Base-by-base conservation (phyloP, 2,329 filamentous ascomycete genomes). In the Pseudogymnoascus sp. region DNA sequence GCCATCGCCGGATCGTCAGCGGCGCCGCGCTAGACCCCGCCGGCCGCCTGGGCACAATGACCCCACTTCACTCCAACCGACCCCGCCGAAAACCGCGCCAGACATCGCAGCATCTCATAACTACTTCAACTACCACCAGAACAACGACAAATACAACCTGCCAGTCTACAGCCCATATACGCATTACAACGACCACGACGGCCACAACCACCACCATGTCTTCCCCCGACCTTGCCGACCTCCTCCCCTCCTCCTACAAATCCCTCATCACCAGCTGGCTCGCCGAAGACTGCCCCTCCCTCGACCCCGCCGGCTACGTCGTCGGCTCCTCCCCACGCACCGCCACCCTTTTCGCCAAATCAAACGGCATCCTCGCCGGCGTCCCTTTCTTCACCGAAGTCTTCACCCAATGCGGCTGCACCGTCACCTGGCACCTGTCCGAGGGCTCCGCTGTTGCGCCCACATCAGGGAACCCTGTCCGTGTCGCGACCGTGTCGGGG, bases 251-350 rank as follows among this genome's bases (percentile, higher is more conserved):
- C 21, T 90, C 87, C 68, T 97, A 92, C 86, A 96, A 93, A 75
- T 83, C 87, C 61, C 84, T 88, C 69, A 85, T 97, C 67, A 84
- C 88, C 23, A 79, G 84, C 72, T 99, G 95, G 95, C 88, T 97
- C 13, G 90, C 92, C 72, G 95, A 99, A 78, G 95, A 99, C 79
- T 96, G 92, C 2, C 95, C 95, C 4, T 95, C 91, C 62, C 93
- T 96, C 78, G 95, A 99, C 81, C 97, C 96, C 75, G 95, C 91
- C 72, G 95, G 95, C 66, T 99, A 96, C 76, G 95, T 99, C 6
- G 95, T 99, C 23, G 95, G 95, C 68, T 85, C 90, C 41, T 79
- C 78, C 28, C 76, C 79, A 7, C 84, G 85, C 65, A 84, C 81
- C 13, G 88, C 88, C 19, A 89, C 85, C 4, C 82, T 90, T 41